These are phyloP conservation scores for Marasmius sp. DNA, from an alignment of 1,284 basidiomycete species.

Conservation along the genomic window DNA sequence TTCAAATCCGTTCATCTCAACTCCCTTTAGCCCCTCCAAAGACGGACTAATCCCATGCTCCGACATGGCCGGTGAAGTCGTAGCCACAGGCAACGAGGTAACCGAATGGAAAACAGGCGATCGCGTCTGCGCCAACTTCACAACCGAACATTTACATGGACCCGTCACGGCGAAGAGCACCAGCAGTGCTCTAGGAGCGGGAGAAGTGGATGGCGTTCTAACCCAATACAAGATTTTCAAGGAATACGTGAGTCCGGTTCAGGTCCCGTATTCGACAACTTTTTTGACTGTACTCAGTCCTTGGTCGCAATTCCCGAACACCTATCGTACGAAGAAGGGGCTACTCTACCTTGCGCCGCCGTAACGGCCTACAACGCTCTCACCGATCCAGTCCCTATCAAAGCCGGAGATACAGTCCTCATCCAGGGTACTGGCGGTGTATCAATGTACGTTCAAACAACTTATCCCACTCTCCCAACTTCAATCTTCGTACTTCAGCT, in stretches of 20 bases:
- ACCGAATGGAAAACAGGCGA: constrained; percentile 52
- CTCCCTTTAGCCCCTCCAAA: constrained; percentile 1
- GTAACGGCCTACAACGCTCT: constrained; percentile 39
- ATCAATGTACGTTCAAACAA: constrained; percentile 47
- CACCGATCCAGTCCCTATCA: constrained; percentile 41
- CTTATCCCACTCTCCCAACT: background rate
- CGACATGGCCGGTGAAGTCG: constrained; percentile 63
- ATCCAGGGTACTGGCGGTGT: constrained; percentile 61
- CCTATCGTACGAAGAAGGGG: constrained; percentile 51
- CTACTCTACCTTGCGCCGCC: constrained; percentile 40
- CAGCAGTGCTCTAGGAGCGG: constrained; percentile 44
- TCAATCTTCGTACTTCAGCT: constrained; percentile 28
- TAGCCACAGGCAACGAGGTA: constrained; percentile 53
- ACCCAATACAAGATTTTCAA: constrained; percentile 52
- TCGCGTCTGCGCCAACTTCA: constrained; percentile 51
- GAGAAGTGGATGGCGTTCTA: constrained; percentile 49
- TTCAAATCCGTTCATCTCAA: background rate
- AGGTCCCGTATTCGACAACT: no score
- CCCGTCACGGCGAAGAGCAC: constrained; percentile 31
- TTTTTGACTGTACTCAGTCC: background rate
- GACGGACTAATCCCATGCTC: constrained; percentile 50
- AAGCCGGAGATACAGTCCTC: constrained; percentile 49
- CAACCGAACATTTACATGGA: constrained; percentile 41
- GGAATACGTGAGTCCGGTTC: constrained; percentile 36
- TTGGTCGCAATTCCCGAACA: constrained; percentile 47